phyloP scores from a whole-genome alignment of 495 filamentous ascomycete genomes.

The Patellaria atrata region DNA sequence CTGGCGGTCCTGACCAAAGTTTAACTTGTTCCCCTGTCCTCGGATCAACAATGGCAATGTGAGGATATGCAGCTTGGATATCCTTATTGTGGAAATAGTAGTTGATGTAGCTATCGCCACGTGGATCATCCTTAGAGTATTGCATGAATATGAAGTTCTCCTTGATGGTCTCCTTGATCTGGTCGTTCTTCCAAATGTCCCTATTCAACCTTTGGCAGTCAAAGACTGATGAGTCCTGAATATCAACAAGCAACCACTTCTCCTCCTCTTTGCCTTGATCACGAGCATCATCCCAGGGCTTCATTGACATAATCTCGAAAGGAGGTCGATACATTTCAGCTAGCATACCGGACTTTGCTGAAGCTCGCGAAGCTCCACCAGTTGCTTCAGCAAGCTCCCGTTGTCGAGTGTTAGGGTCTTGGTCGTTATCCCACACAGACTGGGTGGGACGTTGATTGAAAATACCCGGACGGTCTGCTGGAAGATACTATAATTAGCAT shows the following conservation, averaged over 20 bases:
- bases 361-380: slow-evolving; percentile 58
- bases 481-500: background rate
- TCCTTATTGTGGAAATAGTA: slow-evolving; percentile 73
- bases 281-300: slow-evolving; percentile 67
- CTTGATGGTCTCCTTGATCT: slow-evolving; percentile 61
- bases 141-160: slow-evolving; percentile 95
- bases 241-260: slow-evolving; percentile 91
- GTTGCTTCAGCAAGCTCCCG: slow-evolving; percentile 48
- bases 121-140: slow-evolving; percentile 65
- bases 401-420: slow-evolving; percentile 30
- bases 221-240: slow-evolving; percentile 84
- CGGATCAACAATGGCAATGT: slow-evolving; percentile 91
- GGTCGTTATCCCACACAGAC: slow-evolving; percentile 60
- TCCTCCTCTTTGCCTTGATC: slow-evolving; percentile 67
- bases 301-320: slow-evolving; percentile 63
- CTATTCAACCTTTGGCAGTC: slow-evolving; percentile 86
- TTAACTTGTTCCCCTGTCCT: slow-evolving; percentile 96
- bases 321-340: slow-evolving; percentile 88
- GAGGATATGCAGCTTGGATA: slow-evolving; percentile 71
- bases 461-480: slow-evolving; percentile 53
- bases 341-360: slow-evolving; percentile 54
- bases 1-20: slow-evolving; percentile 76
- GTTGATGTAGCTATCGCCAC: slow-evolving; percentile 63
- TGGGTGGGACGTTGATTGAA: slow-evolving; percentile 64
- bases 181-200: slow-evolving; percentile 82